These are phyloP conservation scores for Apophysomyces elegans DNA, from an alignment of 371 early-diverging fungal species.

Conservation along the genomic window DNA sequence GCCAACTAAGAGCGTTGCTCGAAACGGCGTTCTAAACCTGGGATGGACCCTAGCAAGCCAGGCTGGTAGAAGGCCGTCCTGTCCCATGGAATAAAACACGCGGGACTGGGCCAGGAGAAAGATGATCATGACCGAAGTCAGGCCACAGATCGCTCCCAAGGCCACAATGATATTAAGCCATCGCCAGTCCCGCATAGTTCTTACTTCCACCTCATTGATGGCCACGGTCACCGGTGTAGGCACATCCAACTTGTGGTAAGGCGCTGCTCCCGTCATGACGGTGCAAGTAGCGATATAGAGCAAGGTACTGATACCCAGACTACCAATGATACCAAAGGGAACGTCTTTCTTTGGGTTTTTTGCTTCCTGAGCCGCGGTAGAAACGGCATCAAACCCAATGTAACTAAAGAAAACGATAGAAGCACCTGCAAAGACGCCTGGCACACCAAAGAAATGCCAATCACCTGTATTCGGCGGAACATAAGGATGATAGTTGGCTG, in stretches of 20 bases:
- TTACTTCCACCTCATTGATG: slow-evolving; percentile 38
- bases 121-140: slow-evolving; percentile 77
- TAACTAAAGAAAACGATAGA: slow-evolving; percentile 83
- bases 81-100: slow-evolving; percentile 84
- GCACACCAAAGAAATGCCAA: slow-evolving; percentile 62
- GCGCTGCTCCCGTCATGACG: slow-evolving; percentile 73
- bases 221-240: slow-evolving; percentile 68
- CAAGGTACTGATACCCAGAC: slow-evolving; percentile 73
- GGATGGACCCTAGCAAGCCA: slow-evolving; percentile 66
- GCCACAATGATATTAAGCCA: slow-evolving; percentile 75
- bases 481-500: slow-evolving; percentile 75
- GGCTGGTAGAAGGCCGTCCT: slow-evolving; percentile 78
- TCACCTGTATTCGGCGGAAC: slow-evolving; percentile 62
- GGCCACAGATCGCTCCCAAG: slow-evolving; percentile 76
- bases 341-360: slow-evolving; percentile 78
- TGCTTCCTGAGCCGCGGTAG: slow-evolving; percentile 84
- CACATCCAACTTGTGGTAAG: slow-evolving; percentile 51
- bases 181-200: slow-evolving; percentile 47
- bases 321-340: slow-evolving; percentile 83
- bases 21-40: slow-evolving; percentile 67
- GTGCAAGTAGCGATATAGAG: slow-evolving; percentile 72
- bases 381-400: slow-evolving; percentile 87
- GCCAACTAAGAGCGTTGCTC: slow-evolving; percentile 70
- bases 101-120: slow-evolving; percentile 82
- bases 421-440: slow-evolving; percentile 74